Percentiles rank a stretch among this genome's conserved stretches.
Conservation (phyloP, 352 stramenopile genomes). For the Salisapilia sapeloensis region DNA sequence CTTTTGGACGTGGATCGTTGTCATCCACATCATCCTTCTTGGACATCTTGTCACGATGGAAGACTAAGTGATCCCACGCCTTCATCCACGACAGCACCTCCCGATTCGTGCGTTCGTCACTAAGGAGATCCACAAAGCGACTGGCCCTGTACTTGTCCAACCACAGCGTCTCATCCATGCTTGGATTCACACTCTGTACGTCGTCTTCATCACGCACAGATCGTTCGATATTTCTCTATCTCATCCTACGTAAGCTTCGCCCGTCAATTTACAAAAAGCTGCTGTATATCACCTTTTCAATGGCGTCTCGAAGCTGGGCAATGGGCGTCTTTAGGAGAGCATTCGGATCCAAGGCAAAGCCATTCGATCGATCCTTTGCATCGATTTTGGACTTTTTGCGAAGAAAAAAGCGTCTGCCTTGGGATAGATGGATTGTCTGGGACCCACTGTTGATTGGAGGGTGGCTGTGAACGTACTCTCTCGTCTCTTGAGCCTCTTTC, state of each 20-base stretch:
- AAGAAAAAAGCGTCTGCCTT: conserved; percentile 38
- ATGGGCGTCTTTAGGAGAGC: conserved; percentile 4
- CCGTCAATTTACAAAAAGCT: too few species aligned
- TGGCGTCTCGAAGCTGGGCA: conserved; percentile 4
- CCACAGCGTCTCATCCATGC: conserved; percentile 66
- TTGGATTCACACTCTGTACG: neutral
- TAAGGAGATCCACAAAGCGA: conserved; percentile 90
- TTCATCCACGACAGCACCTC: conserved; percentile 92
- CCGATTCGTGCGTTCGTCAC: conserved; percentile 92
- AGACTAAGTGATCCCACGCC: conserved; percentile 93
- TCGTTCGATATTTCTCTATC: neutral
- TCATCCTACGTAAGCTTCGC: neutral
- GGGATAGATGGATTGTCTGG: conserved; percentile 28
- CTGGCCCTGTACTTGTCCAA: conserved; percentile 94
- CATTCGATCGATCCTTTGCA: conserved; percentile 39
- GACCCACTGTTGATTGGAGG: conserved; percentile 46
- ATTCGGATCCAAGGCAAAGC: neutral
- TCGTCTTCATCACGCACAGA: neutral
- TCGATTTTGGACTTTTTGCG: conserved; percentile 32
- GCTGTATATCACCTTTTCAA: too few species aligned
- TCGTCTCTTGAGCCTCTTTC: conserved; percentile 13
- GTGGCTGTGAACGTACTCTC: conserved; percentile 32
- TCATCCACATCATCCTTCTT: conserved; percentile 5
- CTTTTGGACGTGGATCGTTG: conserved; percentile 29
- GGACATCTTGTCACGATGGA: conserved; percentile 42